These are phyloP conservation scores for Leccinum truebloodii DNA, from an alignment of 768 basidiomycete genomes.

Conservation along the genomic window DNA sequence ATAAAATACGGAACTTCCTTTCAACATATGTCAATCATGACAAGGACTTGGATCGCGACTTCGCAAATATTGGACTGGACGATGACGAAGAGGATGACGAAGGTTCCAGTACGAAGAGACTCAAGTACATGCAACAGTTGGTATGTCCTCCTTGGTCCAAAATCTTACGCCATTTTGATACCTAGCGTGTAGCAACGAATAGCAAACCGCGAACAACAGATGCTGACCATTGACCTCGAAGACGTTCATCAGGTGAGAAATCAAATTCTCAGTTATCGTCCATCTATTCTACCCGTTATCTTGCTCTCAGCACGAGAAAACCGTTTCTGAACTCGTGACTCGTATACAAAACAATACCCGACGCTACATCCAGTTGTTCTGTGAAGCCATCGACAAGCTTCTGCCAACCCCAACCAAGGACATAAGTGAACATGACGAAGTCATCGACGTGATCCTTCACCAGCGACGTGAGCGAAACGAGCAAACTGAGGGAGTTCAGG, in stretches of 20 bases:
- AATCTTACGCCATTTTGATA: slow-evolving; percentile 23
- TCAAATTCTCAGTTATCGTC: slow-evolving; percentile 3
- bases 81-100: slow-evolving; percentile 43
- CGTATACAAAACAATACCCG: slow-evolving; percentile 84
- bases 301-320: slow-evolving; percentile 59
- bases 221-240: slow-evolving; percentile 85
- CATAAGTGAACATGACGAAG: slow-evolving; percentile 88
- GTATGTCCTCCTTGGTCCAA: slow-evolving; percentile 46
- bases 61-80: slow-evolving; percentile 71
- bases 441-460: slow-evolving; percentile 94
- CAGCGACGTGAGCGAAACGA: slow-evolving; percentile 90
- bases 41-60: slow-evolving; percentile 64
- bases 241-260: slow-evolving; percentile 72
- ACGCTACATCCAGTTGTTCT: slow-evolving; percentile 88
- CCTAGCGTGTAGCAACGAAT: slow-evolving; percentile 64
- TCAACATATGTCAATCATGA: slow-evolving; percentile 63
- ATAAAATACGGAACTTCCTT: slow-evolving; percentile 69
- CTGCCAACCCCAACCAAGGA: slow-evolving; percentile 90
- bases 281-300: slow-evolving; percentile 10
- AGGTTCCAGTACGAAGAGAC: slow-evolving; percentile 38
- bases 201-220: slow-evolving; percentile 91
- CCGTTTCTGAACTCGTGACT: slow-evolving; percentile 69
- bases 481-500: slow-evolving; percentile 68
- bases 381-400: slow-evolving; percentile 85
- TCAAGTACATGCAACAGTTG: slow-evolving; percentile 84